Percentiles rank a stretch among this genome's conserved stretches.
Evolutionary conservation across 176 grass and related monocot species (phyloP).

Genomic region (Cenchrus purpureus): DNA sequence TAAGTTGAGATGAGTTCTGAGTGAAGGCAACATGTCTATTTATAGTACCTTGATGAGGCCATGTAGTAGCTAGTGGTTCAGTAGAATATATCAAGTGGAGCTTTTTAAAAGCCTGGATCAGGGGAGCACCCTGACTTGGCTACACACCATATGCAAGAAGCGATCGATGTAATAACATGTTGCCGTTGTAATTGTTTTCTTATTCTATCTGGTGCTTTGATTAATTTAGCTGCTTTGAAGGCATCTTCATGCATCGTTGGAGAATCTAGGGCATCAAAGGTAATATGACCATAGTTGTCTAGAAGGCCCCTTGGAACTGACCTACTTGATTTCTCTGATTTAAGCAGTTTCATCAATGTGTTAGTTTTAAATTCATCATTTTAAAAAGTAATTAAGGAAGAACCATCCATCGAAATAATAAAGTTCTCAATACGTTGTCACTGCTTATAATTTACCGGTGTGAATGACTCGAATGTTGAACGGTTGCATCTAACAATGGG

Average conservation of each 20-base stretch:
- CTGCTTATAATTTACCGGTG: not conserved
- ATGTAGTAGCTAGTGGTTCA: not conserved
- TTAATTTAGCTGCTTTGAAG: not conserved
- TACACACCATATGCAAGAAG: not conserved
- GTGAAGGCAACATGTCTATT: not conserved
- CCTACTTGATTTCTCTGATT: not conserved
- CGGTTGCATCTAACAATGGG: not conserved
- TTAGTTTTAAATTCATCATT: not conserved
- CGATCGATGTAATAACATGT: not conserved
- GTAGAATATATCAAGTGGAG: not conserved
- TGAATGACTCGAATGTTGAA: not conserved
- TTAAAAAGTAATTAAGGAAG: not conserved
- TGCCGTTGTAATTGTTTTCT: not conserved
- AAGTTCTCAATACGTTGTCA: too few relatives aligned
- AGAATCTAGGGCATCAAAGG: not conserved
- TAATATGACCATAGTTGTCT: not conserved
- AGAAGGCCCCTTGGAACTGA: not conserved
- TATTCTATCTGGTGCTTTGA: not conserved
- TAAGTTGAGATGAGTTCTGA: not conserved
- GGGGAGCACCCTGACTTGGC: not conserved
- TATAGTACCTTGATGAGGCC: conserved; percentile 16
- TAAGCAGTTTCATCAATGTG: not conserved
- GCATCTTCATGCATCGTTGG: not conserved
- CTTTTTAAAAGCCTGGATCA: not conserved
- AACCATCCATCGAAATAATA: not conserved